phyloP scores from a whole-genome alignment of 495 filamentous ascomycete genomes.

The Penicillium manginii region DNA sequence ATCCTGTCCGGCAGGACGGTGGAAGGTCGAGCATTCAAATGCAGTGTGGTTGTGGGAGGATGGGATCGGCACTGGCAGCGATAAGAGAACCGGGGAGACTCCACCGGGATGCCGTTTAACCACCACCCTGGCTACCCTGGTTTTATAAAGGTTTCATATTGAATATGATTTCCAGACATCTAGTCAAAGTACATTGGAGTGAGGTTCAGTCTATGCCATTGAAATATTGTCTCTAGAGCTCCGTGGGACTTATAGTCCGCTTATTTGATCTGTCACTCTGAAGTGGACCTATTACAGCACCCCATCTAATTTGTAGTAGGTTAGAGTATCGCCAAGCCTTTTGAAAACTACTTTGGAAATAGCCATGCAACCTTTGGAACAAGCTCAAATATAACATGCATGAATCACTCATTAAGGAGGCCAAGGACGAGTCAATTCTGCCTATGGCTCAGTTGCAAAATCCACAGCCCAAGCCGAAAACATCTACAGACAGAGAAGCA shows the following conservation, averaged over 20 bases:
- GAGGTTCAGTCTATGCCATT: no score
- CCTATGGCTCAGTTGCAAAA: slow-evolving; percentile 1
- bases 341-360: no score
- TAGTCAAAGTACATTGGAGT: no score
- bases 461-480: slow-evolving; percentile 9
- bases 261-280: no score
- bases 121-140: no score
- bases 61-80: slow-evolving; percentile 14
- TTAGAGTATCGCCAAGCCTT: no score
- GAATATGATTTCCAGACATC: no score
- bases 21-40: slow-evolving; percentile 19
- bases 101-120: background rate
- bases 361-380: no score
- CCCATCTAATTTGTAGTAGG: no score
- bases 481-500: slow-evolving; percentile 28
- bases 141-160: background rate
- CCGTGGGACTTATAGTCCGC: no score
- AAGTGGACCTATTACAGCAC: no score
- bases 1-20: slow-evolving; percentile 14
- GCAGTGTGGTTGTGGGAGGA: slow-evolving; percentile 21
- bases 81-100: slow-evolving; percentile 17
- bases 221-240: no score
- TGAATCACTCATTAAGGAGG: slow-evolving; percentile 5
- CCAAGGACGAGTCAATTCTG: background rate
- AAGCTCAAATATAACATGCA: background rate